These are phyloP conservation scores for Fusarium chaquense DNA, from an alignment of 2,329 filamentous ascomycete genomes.

Conservation along the genomic window DNA sequence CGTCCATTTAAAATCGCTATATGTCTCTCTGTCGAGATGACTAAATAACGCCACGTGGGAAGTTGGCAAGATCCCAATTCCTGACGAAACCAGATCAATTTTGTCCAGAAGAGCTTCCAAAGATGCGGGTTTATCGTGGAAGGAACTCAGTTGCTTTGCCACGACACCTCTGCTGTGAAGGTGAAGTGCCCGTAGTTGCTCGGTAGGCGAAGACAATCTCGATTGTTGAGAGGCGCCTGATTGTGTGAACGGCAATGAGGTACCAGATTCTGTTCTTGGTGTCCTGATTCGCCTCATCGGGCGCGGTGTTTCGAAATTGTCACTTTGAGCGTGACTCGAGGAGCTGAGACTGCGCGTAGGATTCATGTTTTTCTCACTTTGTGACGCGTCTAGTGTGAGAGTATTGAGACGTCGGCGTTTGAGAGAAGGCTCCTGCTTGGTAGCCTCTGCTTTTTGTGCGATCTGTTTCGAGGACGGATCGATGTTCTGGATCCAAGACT, in stretches of 20 bases:
- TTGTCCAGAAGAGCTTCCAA: background rate
- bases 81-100: background rate
- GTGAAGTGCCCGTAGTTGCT: background rate
- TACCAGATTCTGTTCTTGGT: constrained; percentile 20
- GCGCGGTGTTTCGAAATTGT: constrained; percentile 12
- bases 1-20: constrained; percentile 25
- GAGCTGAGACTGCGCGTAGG: background rate
- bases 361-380: background rate
- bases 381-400: background rate
- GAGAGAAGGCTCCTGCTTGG: background rate
- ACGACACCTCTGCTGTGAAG: background rate
- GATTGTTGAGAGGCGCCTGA: background rate
- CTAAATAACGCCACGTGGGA: background rate
- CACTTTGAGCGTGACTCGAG: background rate
- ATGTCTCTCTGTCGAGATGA: background rate
- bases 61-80: background rate
- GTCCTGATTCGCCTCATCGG: background rate
- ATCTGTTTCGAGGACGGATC: background rate
- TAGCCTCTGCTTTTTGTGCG: background rate
- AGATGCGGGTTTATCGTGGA: background rate
- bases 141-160: background rate
- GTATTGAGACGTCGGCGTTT: constrained; percentile 6
- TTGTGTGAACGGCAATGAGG: constrained; percentile 2
- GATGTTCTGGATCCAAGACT: background rate
- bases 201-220: background rate